Conservation (phyloP, 139 green algal species). For the Micractinium conductrix region DNA sequence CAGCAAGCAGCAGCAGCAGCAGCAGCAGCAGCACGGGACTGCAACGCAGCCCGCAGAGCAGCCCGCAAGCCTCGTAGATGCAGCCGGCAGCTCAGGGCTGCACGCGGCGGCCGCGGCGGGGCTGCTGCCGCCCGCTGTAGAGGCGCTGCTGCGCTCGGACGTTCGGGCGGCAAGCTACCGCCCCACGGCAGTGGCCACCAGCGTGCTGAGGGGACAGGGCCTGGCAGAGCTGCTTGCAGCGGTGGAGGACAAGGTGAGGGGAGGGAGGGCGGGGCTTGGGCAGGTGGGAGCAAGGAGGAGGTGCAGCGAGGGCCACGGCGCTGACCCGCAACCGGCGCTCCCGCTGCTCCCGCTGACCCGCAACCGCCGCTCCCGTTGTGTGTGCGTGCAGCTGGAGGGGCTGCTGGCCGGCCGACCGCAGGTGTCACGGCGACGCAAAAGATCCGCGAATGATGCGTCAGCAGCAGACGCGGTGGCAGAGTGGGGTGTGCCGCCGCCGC, state of each 20-base stretch:
- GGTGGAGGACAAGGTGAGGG: conserved; percentile 6
- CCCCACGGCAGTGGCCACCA: conserved; percentile 1
- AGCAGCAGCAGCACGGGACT: too few species aligned
- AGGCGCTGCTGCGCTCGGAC: not conserved
- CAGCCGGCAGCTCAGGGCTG: too few species aligned
- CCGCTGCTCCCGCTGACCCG: not conserved
- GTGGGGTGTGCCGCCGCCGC: not conserved
- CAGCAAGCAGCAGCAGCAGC: not conserved
- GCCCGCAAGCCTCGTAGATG: too few species aligned
- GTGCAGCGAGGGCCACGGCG: not conserved
- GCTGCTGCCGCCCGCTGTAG: not conserved
- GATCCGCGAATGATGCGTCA: too few species aligned
- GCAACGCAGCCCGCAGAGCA: too few species aligned
- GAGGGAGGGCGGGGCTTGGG: not conserved
- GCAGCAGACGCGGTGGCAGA: not conserved
- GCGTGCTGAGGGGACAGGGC: not conserved
- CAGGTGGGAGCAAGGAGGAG: too few species aligned
- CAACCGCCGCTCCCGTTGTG: not conserved
- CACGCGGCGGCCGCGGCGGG: not conserved
- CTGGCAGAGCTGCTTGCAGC: not conserved
- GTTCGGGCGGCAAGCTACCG: not conserved
- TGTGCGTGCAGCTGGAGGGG: not conserved
- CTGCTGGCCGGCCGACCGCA: not conserved
- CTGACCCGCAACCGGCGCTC: not conserved
- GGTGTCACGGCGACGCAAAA: not conserved